These are phyloP conservation scores for Phialocephala sp. DNA, from an alignment of 2,329 filamentous ascomycete genomes.

Conservation along the genomic window DNA sequence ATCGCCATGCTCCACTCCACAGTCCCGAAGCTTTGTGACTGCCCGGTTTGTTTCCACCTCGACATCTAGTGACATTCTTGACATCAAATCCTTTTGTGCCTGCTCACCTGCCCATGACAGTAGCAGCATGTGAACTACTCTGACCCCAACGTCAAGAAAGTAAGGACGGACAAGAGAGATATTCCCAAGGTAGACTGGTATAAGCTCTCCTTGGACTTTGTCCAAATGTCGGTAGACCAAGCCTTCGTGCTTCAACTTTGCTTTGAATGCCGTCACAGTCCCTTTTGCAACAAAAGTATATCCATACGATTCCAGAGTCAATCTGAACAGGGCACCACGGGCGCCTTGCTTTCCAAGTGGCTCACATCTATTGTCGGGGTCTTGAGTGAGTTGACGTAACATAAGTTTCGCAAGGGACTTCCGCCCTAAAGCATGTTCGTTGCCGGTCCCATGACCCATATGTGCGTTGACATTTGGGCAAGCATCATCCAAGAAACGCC, in stretches of 20 bases:
- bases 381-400: too few relatives aligned
- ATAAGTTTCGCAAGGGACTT: too few relatives aligned
- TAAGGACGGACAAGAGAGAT: constrained; percentile 44
- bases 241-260: constrained; percentile 43
- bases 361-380: too few relatives aligned
- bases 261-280: constrained; percentile 7
- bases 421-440: too few relatives aligned
- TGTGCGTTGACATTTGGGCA: too few relatives aligned
- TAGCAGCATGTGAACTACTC: constrained; percentile 32
- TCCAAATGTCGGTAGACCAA: constrained; percentile 45
- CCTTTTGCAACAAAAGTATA: too few relatives aligned
- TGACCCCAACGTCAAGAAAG: constrained; percentile 28
- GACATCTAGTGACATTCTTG: constrained; percentile 25
- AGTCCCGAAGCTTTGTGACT: constrained; percentile 23
- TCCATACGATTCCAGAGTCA: too few relatives aligned
- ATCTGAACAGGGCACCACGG: too few relatives aligned
- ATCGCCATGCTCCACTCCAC: constrained; percentile 28
- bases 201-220: constrained; percentile 43
- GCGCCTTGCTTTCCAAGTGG: too few relatives aligned
- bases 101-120: constrained; percentile 34
- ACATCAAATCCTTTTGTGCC: constrained; percentile 24
- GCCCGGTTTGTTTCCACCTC: constrained; percentile 22
- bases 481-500: too few relatives aligned
- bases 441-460: too few relatives aligned
- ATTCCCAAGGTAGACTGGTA: constrained; percentile 48